These are phyloP conservation scores for Leccinum barrowsii DNA, from an alignment of 768 basidiomycete species.

Conservation along the genomic window DNA sequence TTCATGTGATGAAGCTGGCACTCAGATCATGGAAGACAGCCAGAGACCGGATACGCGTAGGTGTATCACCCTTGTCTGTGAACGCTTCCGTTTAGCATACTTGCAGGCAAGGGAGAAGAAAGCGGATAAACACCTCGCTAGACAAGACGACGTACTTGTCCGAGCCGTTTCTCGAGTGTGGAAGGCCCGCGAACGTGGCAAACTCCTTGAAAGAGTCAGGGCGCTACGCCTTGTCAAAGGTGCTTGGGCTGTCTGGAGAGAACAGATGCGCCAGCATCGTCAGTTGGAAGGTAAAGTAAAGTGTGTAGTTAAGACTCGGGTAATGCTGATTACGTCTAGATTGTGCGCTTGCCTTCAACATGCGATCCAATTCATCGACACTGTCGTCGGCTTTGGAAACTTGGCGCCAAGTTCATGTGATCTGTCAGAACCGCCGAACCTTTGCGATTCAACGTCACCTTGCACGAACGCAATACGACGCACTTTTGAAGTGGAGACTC, in stretches of 20 bases:
- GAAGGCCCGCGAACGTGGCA: slow-evolving; percentile 65
- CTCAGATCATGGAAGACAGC: slow-evolving; percentile 56
- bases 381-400: slow-evolving; percentile 36
- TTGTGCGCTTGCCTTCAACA: slow-evolving; percentile 47
- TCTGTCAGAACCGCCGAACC: slow-evolving; percentile 43
- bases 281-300: slow-evolving; percentile 44
- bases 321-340: slow-evolving; percentile 33
- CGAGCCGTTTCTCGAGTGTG: slow-evolving; percentile 60
- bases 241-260: slow-evolving; percentile 50
- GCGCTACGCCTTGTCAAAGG: slow-evolving; percentile 42
- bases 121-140: slow-evolving; percentile 51
- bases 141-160: slow-evolving; percentile 56
- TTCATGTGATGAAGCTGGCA: slow-evolving; percentile 41
- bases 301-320: background rate
- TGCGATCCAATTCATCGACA: slow-evolving; percentile 40
- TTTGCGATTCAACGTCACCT: slow-evolving; percentile 44
- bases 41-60: slow-evolving; percentile 47
- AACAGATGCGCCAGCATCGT: slow-evolving; percentile 37
- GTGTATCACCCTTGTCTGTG: slow-evolving; percentile 16
- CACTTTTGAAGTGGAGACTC: slow-evolving; percentile 54
- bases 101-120: slow-evolving; percentile 54
- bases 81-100: slow-evolving; percentile 9
- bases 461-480: slow-evolving; percentile 38
- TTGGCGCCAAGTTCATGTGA: slow-evolving; percentile 44
- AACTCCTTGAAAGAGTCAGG: slow-evolving; percentile 52